Base-by-base conservation (phyloP, 352 stramenopile genomes). In the Pythium insidiosum region DNA sequence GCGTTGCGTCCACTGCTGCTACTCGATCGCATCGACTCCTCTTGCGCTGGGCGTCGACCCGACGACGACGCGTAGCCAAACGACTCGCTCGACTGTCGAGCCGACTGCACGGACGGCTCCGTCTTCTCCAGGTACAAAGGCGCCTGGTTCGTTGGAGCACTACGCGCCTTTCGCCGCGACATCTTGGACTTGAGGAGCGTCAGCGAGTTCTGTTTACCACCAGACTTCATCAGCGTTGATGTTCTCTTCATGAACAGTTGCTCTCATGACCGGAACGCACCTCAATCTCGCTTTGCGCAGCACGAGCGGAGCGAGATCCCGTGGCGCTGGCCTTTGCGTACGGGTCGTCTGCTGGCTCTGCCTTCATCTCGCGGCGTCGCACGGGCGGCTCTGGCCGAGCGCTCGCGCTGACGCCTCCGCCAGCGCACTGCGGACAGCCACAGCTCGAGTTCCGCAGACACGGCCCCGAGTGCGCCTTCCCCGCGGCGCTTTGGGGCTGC, bases 181-280 rank as follows among this genome's bases (percentile, higher is more conserved):
- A 90, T 85, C 38, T 88, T 90, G 5, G 75, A 87, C 42, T 90
- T 90, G 30, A 90, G 64, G 4, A 90, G 59, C 43, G 69, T 68
- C 25, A 90, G 48, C 5, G 77, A 88, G 54, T 66, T 88, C 68
- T 90, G 23, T 15, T 21, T 15, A 22, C 22, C 7, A 20, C 10
- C 3, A 3, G 18, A 39, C 7, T 3, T 25, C 34, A 28, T 11
- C 35, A 40, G n/a, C 4, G 10, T n/a, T 23, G 4, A 11, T n/a
- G 15, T n/a, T 3, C 15, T 37, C 15, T 22, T 24, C 24, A 10
- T 0, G 15, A 18, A 4, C 7, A 6, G 34, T 50, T 44, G 0
- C n/a, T n/a, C n/a, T n/a, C n/a, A n/a, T n/a, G n/a, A n/a, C n/a
- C n/a, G n/a, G n/a, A n/a, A 51, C 58, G 11, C 53, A 81, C 68